A percentile compares a stretch with the other conserved stretches of the same genome.
These are phyloP conservation scores for Aspergillus japonicus DNA, from an alignment of 2,329 filamentous ascomycete genomes.

Conservation along the genomic window DNA sequence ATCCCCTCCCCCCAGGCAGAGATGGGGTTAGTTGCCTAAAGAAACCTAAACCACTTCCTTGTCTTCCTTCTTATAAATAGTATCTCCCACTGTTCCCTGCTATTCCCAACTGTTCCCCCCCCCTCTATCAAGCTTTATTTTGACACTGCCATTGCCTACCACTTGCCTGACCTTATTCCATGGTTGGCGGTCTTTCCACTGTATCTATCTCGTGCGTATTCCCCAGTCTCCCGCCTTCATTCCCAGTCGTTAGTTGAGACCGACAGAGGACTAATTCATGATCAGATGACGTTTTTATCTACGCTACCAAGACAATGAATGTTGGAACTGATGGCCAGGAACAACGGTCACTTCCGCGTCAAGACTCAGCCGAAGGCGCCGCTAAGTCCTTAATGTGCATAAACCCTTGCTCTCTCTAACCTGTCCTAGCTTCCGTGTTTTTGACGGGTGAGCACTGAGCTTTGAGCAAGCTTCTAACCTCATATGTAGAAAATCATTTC, in stretches of 20 bases:
- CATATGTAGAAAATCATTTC: slow-evolving; percentile 10
- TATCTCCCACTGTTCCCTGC: not conserved
- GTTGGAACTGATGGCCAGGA: slow-evolving; percentile 19
- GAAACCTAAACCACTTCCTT: slow-evolving; percentile 3
- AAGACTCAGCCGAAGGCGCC: slow-evolving; percentile 2
- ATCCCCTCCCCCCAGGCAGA: slow-evolving; percentile 6
- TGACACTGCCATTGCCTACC: not conserved
- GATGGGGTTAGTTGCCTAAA: slow-evolving; percentile 13
- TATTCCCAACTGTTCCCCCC: not conserved
- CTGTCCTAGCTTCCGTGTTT: not conserved
- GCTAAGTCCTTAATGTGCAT: not conserved
- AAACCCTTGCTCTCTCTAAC: not conserved
- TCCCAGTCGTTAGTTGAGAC: not conserved
- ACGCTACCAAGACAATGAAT: slow-evolving; percentile 19
- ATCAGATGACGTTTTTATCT: slow-evolving; percentile 23
- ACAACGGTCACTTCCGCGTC: slow-evolving; percentile 17
- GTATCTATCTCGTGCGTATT: slow-evolving; percentile 7
- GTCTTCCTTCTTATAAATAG: slow-evolving; percentile 12
- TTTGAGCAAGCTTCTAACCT: slow-evolving; percentile 11
- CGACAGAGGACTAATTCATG: slow-evolving; percentile 9
- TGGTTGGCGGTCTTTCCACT: not conserved
- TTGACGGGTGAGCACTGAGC: not conserved
- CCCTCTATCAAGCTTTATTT: not conserved
- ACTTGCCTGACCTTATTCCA: not conserved
- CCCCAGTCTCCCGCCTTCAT: not conserved